phyloP scores from a whole-genome alignment of 1,284 basidiomycete species.

The Spongiforma sp. region DNA sequence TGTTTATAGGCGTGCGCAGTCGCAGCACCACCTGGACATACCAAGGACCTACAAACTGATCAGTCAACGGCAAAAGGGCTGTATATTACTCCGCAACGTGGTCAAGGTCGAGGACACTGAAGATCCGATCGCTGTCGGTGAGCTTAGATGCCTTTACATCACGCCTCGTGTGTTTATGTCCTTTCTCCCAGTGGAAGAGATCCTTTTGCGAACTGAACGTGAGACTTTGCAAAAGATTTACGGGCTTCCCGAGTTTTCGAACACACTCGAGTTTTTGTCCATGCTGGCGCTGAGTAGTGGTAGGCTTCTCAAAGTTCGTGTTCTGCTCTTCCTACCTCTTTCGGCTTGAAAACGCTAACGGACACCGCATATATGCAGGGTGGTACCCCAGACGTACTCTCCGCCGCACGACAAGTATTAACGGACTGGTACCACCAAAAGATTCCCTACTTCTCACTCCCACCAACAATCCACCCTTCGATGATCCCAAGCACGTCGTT shows the following conservation, averaged over 20 bases:
- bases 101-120: slow-evolving; percentile 92
- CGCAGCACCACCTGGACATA: slow-evolving; percentile 96
- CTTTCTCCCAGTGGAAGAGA: slow-evolving; percentile 76
- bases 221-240: slow-evolving; percentile 84
- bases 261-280: slow-evolving; percentile 87
- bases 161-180: no score
- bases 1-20: slow-evolving; percentile 79
- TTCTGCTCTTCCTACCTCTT: not conserved
- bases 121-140: slow-evolving; percentile 89
- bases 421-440: slow-evolving; percentile 97
- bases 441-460: slow-evolving; percentile 87
- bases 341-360: not conserved
- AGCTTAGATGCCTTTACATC: no score
- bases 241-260: slow-evolving; percentile 75
- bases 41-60: slow-evolving; percentile 91
- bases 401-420: slow-evolving; percentile 85
- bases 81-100: slow-evolving; percentile 88
- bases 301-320: slow-evolving; percentile 73
- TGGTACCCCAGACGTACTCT: slow-evolving; percentile 88
- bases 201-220: slow-evolving; percentile 71
- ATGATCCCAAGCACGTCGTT: no score
- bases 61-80: slow-evolving; percentile 61
- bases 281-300: slow-evolving; percentile 91
- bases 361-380: slow-evolving; percentile 54
- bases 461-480: slow-evolving; percentile 81